Evolutionary conservation across 179 eudicot species (phyloP), one percentile per base, ranked within the genome.

Genomic region (Patellifolia procumbens): DNA sequence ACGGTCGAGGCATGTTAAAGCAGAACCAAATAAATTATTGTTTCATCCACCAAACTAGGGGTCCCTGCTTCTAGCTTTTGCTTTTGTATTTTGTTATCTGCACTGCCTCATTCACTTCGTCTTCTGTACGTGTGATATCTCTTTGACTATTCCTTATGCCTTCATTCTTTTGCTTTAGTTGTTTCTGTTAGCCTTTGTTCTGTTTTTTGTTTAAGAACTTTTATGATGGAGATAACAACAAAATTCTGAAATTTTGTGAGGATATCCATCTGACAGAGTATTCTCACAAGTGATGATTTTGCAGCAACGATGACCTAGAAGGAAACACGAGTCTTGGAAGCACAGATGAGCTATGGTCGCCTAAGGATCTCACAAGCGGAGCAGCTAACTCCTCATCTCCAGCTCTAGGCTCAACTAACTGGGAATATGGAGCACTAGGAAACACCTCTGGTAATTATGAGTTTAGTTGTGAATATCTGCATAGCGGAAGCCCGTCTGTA

Each of bases 201-300:
- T 45, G 35, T 53, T 67, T 35, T 32, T 26, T 11, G 48, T 65
- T 43, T 3, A 15, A 39, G 67, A 29, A 22, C 12, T 10, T 31
- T 53, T 16, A 17, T 78, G 29, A 49, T 64, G 76, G 72, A 76
- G 48, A 19, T 58, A 70, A 62, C 45, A 26, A 51, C 45, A 26
- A 51, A 70, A 43, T 53, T 56, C 7, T 46, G 16, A 58, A 63
- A 68, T 37, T 74, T 76, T 68, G 55, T 78, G 80, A 75, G 71
- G 22, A 81, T 81, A 76, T 81, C 78, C 83, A 80, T 85, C 89
- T 89, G 81, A 84, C 89, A 53, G 70, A 80, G 78, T 83, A 85
- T 90, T 87, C 91, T 85, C 88, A 87, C 92, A 89, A 87, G 91
- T 88, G 89, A 80, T 78, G 75, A 84, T 86, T 86, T 89, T 89